A percentile compares a stretch with the other conserved stretches of the same genome.
phyloP scores from a whole-genome alignment of 73 alveolate genomes.

The Uronychia setigera region DNA sequence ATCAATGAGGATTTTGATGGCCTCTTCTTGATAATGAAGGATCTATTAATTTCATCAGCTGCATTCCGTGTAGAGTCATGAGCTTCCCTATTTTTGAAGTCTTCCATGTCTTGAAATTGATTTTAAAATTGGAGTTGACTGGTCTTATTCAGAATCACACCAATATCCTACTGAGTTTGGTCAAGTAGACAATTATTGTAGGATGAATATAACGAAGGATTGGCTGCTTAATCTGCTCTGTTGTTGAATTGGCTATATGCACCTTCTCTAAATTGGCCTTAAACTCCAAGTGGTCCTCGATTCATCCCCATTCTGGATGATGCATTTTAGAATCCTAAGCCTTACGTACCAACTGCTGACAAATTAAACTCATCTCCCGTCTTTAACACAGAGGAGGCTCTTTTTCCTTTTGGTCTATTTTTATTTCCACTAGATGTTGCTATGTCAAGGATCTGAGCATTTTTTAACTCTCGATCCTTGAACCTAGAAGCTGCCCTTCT shows the following conservation, averaged over 20 bases:
- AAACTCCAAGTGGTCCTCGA: neutral
- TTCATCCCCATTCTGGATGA: neutral
- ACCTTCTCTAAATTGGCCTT: no score
- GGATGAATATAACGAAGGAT: neutral
- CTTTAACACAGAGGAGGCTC: neutral
- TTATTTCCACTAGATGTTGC: neutral
- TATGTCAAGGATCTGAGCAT: neutral
- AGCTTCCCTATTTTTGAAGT: neutral
- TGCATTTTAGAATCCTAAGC: neutral
- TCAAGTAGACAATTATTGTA: neutral
- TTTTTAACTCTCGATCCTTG: neutral
- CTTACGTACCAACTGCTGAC: no score
- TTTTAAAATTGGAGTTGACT: neutral
- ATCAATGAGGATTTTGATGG: neutral
- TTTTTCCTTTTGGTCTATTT: neutral
- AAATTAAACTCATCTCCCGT: neutral
- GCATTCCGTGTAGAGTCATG: neutral
- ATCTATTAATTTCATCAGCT: no score
- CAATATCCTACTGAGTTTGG: no score
- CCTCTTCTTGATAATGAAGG: neutral
- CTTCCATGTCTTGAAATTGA: neutral
- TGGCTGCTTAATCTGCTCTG: neutral
- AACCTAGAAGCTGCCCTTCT: neutral
- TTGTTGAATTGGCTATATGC: neutral
- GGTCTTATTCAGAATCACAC: no score